A percentile compares a stretch with the other conserved stretches of the same genome.
phyloP scores from a whole-genome alignment of 1,139 yeast species.

The Insectozyma bohioensis region DNA sequence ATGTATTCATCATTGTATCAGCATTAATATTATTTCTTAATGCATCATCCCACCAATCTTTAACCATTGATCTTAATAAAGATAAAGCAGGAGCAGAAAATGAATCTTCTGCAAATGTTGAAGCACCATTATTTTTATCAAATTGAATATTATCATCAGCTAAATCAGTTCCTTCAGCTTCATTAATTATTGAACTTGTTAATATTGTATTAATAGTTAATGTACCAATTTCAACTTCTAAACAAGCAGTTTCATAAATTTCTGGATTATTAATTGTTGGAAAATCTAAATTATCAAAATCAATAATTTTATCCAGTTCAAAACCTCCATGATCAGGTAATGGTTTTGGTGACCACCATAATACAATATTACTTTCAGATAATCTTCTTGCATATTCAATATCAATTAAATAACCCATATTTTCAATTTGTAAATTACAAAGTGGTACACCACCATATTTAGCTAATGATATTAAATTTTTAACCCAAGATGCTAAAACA shows the following conservation, averaged over 20 bases:
- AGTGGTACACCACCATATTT: constrained; percentile 79
- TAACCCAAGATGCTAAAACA: constrained; percentile 73
- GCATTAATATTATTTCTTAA: constrained; percentile 67
- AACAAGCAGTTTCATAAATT: constrained; percentile 71
- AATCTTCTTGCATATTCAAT: constrained; percentile 81
- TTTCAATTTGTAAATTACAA: constrained; percentile 78
- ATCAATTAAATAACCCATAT: constrained; percentile 78
- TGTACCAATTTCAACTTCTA: constrained; percentile 79
- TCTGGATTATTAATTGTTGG: constrained; percentile 81
- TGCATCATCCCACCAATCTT: constrained; percentile 95
- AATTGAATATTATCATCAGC: constrained; percentile 52
- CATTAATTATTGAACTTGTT: constrained; percentile 80
- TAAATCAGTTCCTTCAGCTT: constrained; percentile 85
- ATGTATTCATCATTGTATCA: constrained; percentile 79
- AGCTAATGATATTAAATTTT: constrained; percentile 64
- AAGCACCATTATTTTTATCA: constrained; percentile 46
- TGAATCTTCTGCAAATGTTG: constrained; percentile 69
- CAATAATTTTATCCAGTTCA: constrained; percentile 57
- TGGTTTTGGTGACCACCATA: constrained; percentile 93
- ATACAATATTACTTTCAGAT: constrained; percentile 60
- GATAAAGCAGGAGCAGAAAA: constrained; percentile 76
- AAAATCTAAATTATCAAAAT: constrained; percentile 63
- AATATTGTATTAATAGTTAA: constrained; percentile 82
- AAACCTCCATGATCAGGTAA: constrained; percentile 85
- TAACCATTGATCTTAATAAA: constrained; percentile 72